Base-by-base conservation (phyloP, 768 basidiomycete species). In the Leccinum arenicola region DNA sequence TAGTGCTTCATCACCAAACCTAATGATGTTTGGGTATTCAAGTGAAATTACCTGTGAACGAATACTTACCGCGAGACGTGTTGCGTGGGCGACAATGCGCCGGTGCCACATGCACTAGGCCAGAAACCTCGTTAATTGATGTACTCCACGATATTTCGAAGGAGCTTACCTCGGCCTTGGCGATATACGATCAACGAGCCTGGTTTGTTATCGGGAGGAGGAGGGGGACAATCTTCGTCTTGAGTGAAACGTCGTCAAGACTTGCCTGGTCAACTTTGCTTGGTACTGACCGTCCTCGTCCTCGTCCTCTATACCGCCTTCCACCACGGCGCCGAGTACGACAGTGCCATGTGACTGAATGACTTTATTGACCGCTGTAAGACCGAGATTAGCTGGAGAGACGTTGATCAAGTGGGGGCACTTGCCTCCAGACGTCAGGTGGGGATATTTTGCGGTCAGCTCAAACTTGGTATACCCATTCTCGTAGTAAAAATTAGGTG, bases 281-380 rank as follows among this genome's bases (percentile, higher is more conserved):
- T 49, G 23, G 31, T 25, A 64, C 64, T 54, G 43, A 72, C 70
- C 65, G 29, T 64, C 63, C 15, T 68, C 61, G 4, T 69, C 67
- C 8, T 69, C 69, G 45, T 84, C 80, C 12, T 74, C 61, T 23
- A 72, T 38, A 2, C 85, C 86, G 15, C 78, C 84, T 31, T 73
- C 68, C 43, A 78, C 77, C 6, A 77, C 76, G 54, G 82, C 80
- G 23, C 78, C 76, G 33, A 83, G 74, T 17, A 78, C 76, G 3
- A 82, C 73, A 33, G 68, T 75, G 1, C 68, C 73, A 9, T 74
- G 69, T 9, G 65, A 69, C 59, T 88, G 86, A 15, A 80, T 70
- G 23, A 87, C 77, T 40, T 73, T 78, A 60, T 80, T 83, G 58
- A 87, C 77, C 33, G 78, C 86, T 84, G 47, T 40, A 67, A 50